Conservation (phyloP, 208 protist species). For the Leptomonas seymouri region DNA sequence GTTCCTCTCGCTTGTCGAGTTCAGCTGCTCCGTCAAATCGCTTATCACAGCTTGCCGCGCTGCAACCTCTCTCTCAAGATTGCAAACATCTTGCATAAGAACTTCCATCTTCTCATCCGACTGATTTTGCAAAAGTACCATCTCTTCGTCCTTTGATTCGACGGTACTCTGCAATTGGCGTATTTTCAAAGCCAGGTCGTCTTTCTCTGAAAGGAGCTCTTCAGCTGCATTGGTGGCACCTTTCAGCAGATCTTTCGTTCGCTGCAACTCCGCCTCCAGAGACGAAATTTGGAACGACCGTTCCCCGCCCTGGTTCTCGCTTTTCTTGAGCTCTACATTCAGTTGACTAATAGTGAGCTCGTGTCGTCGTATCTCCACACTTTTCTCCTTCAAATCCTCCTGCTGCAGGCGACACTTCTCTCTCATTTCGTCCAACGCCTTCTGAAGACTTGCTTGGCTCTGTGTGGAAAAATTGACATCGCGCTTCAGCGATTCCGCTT, state of each 20-base stretch:
- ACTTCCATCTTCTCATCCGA: constrained; percentile 48
- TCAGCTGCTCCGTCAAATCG: constrained; percentile 66
- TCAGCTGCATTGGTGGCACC: constrained; percentile 10
- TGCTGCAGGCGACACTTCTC: constrained; percentile 45
- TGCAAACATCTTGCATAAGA: constrained; percentile 40
- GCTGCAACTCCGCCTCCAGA: constrained; percentile 55
- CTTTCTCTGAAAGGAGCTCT: constrained; percentile 16
- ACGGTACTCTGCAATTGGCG: constrained; percentile 23
- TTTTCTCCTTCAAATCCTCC: constrained; percentile 71
- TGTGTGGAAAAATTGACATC: constrained; percentile 49
- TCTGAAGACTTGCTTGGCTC: constrained; percentile 48
- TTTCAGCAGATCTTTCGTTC: constrained; percentile 39
- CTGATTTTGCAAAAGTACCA: constrained; percentile 55
- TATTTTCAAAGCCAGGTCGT: constrained; percentile 22
- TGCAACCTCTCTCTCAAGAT: constrained; percentile 53
- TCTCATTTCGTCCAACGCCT: constrained; percentile 55
- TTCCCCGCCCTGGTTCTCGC: constrained; percentile 57
- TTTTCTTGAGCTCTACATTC: constrained; percentile 61
- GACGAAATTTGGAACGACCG: constrained; percentile 43
- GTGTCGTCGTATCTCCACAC: constrained; percentile 58
- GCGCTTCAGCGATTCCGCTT: constrained; percentile 56
- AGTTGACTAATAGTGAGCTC: constrained; percentile 68
- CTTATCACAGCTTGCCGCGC: constrained; percentile 63
- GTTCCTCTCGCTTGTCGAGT: constrained; percentile 58
- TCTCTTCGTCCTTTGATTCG: constrained; percentile 61